Base-by-base conservation (phyloP, 2,329 filamentous ascomycete species). In the Monilinia aucupariae region DNA sequence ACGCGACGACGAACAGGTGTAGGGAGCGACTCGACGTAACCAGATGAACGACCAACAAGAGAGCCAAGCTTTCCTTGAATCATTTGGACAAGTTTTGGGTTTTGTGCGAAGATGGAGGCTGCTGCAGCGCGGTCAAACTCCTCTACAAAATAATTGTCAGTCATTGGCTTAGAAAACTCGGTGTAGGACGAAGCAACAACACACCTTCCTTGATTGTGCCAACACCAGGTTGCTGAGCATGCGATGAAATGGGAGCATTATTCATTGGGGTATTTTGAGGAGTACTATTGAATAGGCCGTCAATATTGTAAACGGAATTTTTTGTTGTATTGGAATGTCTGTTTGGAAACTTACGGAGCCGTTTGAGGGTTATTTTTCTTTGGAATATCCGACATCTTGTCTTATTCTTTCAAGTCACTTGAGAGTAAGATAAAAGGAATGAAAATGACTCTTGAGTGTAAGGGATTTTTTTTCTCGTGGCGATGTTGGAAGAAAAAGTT, bases 191-290 rank as follows among this genome's bases (percentile, higher is more conserved):
- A 68, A 64, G 50, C 52, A 59, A 81, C 54, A 47, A 58, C 85
- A 77, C 80, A 97, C 94, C 94, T 86, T 99, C 94, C 78, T 93
- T 94, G 81, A 99, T 97, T 78, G 91, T 97, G 70, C 91, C 82
- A 68, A 99, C 88, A 70, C 89, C 91, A 67, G 94, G 94, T 80
- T 96, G 91, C 80, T 96, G 92, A 71, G 96, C 94, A 78, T 94
- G 93, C 67, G 93, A 97, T 61, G 92, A 96, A 79, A 99, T 97
- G 69, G 94, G 94, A 70, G 96, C 94, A 81, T 93, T 92, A 79
- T 87, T 92, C 70, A 91, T 89, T 71, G 94, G 94, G 63, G 94
- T 99, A 82, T 99, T 99, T 80, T 99, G 94, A 74, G 94, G 94
- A 75, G 94, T 99, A 74, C 94, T 97, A 78, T 75, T 72, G 72